Conservation (phyloP, 2,329 filamentous ascomycete genomes). For the Cryphonectria carpinicola region DNA sequence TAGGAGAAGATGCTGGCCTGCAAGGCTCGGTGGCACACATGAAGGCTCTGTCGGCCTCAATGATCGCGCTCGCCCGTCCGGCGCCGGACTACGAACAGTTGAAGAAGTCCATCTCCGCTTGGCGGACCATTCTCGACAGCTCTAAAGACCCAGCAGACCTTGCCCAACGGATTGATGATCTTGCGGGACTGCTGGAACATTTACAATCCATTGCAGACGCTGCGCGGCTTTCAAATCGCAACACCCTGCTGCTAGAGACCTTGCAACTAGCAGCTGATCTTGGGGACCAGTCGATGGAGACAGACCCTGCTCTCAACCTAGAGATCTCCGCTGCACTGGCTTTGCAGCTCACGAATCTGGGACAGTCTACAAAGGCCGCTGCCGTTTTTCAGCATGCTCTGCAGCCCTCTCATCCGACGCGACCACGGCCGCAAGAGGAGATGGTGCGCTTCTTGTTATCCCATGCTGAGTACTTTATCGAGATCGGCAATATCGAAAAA, state of each 20-base stretch:
- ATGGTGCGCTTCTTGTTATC: conserved; percentile 66
- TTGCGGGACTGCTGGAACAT: conserved; percentile 52
- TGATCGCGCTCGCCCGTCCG: conserved; percentile 47
- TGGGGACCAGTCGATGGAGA: conserved; percentile 39
- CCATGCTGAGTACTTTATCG: conserved; percentile 74
- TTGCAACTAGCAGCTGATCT: conserved; percentile 52
- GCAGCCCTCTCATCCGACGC: conserved; percentile 18
- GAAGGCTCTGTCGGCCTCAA: conserved; percentile 48
- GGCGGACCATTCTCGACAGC: conserved; percentile 47
- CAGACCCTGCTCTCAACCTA: conserved; percentile 16
- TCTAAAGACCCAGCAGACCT: conserved; percentile 48
- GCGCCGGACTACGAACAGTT: conserved; percentile 41
- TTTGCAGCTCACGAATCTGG: conserved; percentile 57
- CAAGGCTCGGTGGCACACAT: conserved; percentile 53
- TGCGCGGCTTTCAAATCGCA: conserved; percentile 55
- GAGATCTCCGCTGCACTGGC: conserved; percentile 48
- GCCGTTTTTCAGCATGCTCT: conserved; percentile 46
- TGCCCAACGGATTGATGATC: conserved; percentile 51
- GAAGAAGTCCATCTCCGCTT: conserved; percentile 45
- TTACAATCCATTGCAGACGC: conserved; percentile 57
- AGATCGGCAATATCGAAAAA: conserved; percentile 67
- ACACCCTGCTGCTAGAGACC: conserved; percentile 49
- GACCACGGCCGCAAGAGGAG: conserved; percentile 42
- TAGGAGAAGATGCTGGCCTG: conserved; percentile 51
- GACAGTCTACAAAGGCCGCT: conserved; percentile 54